A percentile compares a stretch with the other conserved stretches of the same genome.
phyloP scores from a whole-genome alignment of 1,284 basidiomycete species.

The Albatrellus sp. region DNA sequence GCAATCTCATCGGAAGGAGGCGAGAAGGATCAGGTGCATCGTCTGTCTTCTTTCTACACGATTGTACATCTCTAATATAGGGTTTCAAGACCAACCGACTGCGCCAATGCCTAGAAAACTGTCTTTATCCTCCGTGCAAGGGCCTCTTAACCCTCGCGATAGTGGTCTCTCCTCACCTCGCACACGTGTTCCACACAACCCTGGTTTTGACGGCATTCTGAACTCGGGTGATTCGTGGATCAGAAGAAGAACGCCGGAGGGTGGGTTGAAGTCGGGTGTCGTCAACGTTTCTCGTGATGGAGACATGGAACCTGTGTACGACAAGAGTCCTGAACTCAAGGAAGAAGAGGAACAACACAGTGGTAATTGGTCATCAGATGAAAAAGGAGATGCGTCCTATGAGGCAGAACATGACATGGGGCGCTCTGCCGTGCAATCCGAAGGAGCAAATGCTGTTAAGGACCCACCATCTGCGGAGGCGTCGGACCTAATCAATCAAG shows the following conservation, averaged over 20 bases:
- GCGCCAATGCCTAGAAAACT: conserved; percentile 45
- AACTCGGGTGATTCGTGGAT: conserved; percentile 55
- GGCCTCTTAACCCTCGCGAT: conserved; percentile 39
- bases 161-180: conserved; percentile 50
- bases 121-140: conserved; percentile 53
- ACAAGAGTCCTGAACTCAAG: conserved; percentile 39
- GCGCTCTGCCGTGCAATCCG: neutral
- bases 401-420: neutral
- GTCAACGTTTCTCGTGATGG: conserved; percentile 21
- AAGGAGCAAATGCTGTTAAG: neutral
- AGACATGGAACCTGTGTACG: conserved; percentile 25
- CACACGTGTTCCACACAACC: conserved; percentile 40
- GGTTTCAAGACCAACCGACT: conserved; percentile 31
- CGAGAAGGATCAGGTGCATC: conserved; percentile 53
- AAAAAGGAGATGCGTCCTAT: conserved; percentile 3
- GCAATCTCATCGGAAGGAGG: conserved; percentile 42
- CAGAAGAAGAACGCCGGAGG: conserved; percentile 44
- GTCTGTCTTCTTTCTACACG: conserved; percentile 5
- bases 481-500: neutral
- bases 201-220: conserved; percentile 63
- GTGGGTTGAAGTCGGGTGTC: conserved; percentile 25
- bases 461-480: neutral
- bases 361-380: conserved; percentile 6
- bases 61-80: neutral
- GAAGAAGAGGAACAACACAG: conserved; percentile 23